These are phyloP conservation scores for Rosa hybrid DNA, from an alignment of 331 rosid species.

Conservation along the genomic window DNA sequence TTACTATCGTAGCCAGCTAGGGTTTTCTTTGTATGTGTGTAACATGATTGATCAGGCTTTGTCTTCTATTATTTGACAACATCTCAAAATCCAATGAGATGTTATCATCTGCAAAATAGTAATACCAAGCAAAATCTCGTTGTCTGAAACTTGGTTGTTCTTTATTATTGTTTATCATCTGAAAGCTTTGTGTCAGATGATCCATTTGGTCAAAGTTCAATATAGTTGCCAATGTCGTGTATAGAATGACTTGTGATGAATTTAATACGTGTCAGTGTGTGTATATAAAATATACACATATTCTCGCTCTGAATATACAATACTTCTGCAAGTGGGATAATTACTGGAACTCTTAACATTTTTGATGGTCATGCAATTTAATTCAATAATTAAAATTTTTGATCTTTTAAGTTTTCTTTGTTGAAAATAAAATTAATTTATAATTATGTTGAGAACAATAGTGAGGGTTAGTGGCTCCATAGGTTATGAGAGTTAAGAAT, in stretches of 20 bases:
- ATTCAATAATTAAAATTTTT: no score
- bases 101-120: background rate
- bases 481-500: no score
- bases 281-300: no score
- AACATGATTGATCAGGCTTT: background rate
- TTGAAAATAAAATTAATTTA: no score
- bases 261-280: background rate
- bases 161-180: background rate
- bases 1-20: background rate
- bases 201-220: background rate
- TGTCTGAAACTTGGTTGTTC: background rate
- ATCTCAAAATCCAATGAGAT: background rate
- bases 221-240: background rate
- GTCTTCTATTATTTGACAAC: background rate
- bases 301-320: no score
- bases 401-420: no score
- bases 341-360: no score
- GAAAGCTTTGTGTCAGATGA: background rate
- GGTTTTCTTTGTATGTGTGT: background rate
- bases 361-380: no score
- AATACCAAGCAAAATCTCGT: background rate
- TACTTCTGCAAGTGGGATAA: no score
- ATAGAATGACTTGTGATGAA: background rate
- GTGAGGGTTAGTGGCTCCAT: no score
- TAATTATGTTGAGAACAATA: no score